Percentiles rank a stretch among this genome's conserved stretches.
Evolutionary conservation across 2,329 filamentous ascomycete species (phyloP).

Genomic region (Alternaria conjuncta): DNA sequence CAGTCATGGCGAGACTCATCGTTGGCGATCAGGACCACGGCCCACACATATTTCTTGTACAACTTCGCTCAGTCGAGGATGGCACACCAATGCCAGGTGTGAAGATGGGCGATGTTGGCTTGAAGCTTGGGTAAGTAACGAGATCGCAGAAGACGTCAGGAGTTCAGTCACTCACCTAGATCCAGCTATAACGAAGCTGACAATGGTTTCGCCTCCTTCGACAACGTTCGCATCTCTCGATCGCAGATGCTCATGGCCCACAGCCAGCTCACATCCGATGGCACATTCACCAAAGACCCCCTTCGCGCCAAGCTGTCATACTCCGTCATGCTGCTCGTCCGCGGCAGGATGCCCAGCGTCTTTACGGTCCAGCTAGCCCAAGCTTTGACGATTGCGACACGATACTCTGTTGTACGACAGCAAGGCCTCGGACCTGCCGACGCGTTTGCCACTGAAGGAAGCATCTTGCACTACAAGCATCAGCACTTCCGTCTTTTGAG

Average conservation of each 20-base stretch:
- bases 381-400: slow-evolving; percentile 58
- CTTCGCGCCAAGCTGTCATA: slow-evolving; percentile 55
- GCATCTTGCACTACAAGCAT: slow-evolving; percentile 21
- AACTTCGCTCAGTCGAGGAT: slow-evolving; percentile 52
- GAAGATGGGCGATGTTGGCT: slow-evolving; percentile 58
- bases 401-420: slow-evolving; percentile 55
- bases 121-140: slow-evolving; percentile 45
- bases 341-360: slow-evolving; percentile 51
- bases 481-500: slow-evolving; percentile 26
- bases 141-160: neutral
- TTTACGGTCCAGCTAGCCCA: slow-evolving; percentile 58
- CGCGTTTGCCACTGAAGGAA: neutral
- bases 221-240: slow-evolving; percentile 54
- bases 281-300: slow-evolving; percentile 52
- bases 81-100: slow-evolving; percentile 56
- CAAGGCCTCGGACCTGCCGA: slow-evolving; percentile 38
- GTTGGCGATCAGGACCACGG: slow-evolving; percentile 49
- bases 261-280: slow-evolving; percentile 52
- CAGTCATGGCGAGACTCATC: slow-evolving; percentile 58
- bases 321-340: slow-evolving; percentile 55
- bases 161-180: slow-evolving; percentile 25
- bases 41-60: slow-evolving; percentile 59
- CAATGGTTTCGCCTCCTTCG: slow-evolving; percentile 59
- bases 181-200: slow-evolving; percentile 55
- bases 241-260: slow-evolving; percentile 57